Base-by-base conservation (phyloP, 768 basidiomycete species). In the Serendipita indica region DNA sequence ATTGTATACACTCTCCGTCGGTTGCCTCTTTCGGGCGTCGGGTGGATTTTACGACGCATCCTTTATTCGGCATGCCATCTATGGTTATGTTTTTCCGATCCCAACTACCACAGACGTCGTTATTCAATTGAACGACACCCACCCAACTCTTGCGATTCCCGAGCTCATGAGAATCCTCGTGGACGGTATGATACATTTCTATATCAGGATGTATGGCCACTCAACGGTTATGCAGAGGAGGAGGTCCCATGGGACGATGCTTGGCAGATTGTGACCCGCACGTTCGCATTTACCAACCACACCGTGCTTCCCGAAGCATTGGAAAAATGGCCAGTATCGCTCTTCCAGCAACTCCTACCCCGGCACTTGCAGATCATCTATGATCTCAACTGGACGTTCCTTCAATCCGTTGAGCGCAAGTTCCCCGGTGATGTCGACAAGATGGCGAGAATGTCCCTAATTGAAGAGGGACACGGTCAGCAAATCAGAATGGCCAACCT, bases 81-180 rank as follows among this genome's bases (percentile, higher is more conserved):
- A n/a, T n/a, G n/a, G n/a, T n/a, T n/a, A n/a, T n/a, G n/a, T n/a
- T n/a, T n/a, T n/a, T n/a, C n/a, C n/a, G n/a, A n/a, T n/a, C n/a
- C 27, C n/a, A 25, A 7, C 27, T 6, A n/a, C n/a, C 18, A n/a
- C 60, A 89, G 87, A 79, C 70, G 85, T 87, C 64, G 87, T 89
- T 6, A 92, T 96, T 60, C 94, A 99, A 69, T 79, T 94, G n/a
- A 96, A 94, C 66, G 91, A 92, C 83, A 96, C 93, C 2, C 94
- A 97, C 70, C 93, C 93, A 0, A 93, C 92, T 2, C 78, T 97
- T 60, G 90, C 93, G 25, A 89, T 98, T 65, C 88, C 88, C 18
- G 96, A 99, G 70, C 75, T 97, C 59, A 91, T 92, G 89, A 82
- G 93, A 27, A 80, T 97, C 63, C 76, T 75, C 20, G 66, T 65